Base-by-base conservation (phyloP, 2,329 filamentous ascomycete species). In the Talaromyces sp. region DNA sequence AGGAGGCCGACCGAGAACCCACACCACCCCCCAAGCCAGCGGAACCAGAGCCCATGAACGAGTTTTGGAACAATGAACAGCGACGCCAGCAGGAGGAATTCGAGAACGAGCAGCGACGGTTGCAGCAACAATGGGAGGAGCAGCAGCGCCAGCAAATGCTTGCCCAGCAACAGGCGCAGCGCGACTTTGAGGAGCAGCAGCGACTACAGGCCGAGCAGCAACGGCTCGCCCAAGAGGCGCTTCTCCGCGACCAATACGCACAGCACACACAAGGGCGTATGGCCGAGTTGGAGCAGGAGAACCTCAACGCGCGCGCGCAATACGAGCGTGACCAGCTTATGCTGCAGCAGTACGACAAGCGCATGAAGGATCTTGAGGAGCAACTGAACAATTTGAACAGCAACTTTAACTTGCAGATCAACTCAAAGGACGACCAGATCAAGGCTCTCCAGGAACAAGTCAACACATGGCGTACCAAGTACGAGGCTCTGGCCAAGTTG, bases 241-340 rank as follows among this genome's bases (percentile, higher is more conserved):
- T 99, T 32, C 80, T 95, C 71, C 85, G 88, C 26, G 91, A 98
- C 66, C 95, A 99, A 71, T 90, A 90, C 62, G 88, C 93, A 69
- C 91, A 93, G 77, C 93, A 98, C 71, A 98, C 93, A 0, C 93
- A 98, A 73, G 95, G 95, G 43, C 89, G 92, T n/a, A 82, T 99
- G 69, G 95, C 93, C 1, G 95, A 99, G 77, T 81, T 99, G 55
- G 93, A 99, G 78, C 90, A 89, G 61, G 93, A 98, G 77, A 98
- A 99, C 67, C 80, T 99, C 27, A 93, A 95, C 69, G 95, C 95
- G 4, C 86, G 95, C 49, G 91, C 93, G 9, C 95, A 98, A 75
- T 98, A 97, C 72, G 93, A 98, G 75, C 89, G 89, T n/a, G 93
- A 99, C 73, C 95, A 98, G 77, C 81, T 99, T 49, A 91, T 98